Evolutionary conservation across 345 rosid genomes (phyloP).

Genomic region (Salix exigua): DNA sequence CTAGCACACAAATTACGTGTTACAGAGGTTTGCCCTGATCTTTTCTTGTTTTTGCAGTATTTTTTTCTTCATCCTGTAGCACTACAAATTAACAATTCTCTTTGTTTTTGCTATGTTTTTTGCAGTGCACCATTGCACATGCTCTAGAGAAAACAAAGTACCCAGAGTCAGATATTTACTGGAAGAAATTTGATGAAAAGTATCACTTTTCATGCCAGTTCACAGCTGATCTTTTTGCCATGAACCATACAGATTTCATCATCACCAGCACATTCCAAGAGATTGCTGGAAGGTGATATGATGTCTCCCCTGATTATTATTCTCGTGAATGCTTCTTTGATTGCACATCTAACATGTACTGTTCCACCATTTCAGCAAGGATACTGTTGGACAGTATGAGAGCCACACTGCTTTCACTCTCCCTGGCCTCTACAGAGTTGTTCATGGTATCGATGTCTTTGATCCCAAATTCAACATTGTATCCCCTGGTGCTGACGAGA

Average conservation of each 20-base stretch:
- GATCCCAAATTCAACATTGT: slow-evolving; percentile 94
- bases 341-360: neutral
- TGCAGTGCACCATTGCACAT: slow-evolving; percentile 92
- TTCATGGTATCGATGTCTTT: slow-evolving; percentile 74
- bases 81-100: neutral
- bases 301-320: neutral
- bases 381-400: slow-evolving; percentile 88
- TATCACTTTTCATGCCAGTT: slow-evolving; percentile 96
- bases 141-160: slow-evolving; percentile 95
- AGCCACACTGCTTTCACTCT: slow-evolving; percentile 89
- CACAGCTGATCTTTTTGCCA: slow-evolving; percentile 87
- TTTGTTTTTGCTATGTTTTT: neutral
- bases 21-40: slow-evolving; percentile 59
- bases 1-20: slow-evolving; percentile 85
- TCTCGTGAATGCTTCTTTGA: neutral
- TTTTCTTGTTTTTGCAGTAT: neutral
- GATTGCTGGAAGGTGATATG: slow-evolving; percentile 84
- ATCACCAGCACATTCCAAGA: slow-evolving; percentile 98
- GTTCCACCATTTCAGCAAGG: slow-evolving; percentile 47
- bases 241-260: slow-evolving; percentile 96
- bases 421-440: slow-evolving; percentile 88
- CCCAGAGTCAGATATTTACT: slow-evolving; percentile 91
- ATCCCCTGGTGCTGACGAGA: slow-evolving; percentile 77
- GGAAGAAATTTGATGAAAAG: slow-evolving; percentile 88
- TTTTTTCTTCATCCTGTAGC: neutral